phyloP scores from a whole-genome alignment of 1,139 yeast genomes.

The Saccharomyces hybrid region DNA sequence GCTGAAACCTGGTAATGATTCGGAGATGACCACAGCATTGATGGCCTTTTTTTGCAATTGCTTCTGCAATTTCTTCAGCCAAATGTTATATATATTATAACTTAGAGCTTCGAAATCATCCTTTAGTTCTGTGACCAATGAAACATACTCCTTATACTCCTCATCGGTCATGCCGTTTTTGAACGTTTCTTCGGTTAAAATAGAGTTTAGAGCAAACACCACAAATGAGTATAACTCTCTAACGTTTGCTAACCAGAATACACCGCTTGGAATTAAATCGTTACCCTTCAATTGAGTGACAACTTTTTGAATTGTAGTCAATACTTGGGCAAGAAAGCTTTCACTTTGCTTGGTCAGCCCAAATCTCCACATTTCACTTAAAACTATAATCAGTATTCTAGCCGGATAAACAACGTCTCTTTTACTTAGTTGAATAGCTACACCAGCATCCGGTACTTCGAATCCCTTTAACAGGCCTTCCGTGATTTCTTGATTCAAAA shows the following conservation, averaged over 20 bases:
- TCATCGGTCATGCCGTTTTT: constrained; percentile 81
- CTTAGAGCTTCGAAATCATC: constrained; percentile 92
- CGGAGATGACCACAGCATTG: constrained; percentile 89
- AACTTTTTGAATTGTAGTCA: constrained; percentile 78
- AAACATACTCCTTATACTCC: constrained; percentile 85
- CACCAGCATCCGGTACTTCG: constrained; percentile 80
- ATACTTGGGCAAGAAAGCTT: constrained; percentile 80
- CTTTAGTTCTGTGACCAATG: constrained; percentile 83
- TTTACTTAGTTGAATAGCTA: constrained; percentile 70
- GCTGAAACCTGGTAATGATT: constrained; percentile 92
- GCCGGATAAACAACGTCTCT: constrained; percentile 96
- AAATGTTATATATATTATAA: constrained; percentile 89
- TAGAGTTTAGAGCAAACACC: constrained; percentile 85
- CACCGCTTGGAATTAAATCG: constrained; percentile 85
- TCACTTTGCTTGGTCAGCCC: constrained; percentile 92
- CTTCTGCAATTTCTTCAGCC: constrained; percentile 95
- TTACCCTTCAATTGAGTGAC: constrained; percentile 70
- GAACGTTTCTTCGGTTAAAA: constrained; percentile 71
- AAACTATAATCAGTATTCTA: constrained; percentile 80
- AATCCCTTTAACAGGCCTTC: constrained; percentile 84
- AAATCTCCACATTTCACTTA: constrained; percentile 97
- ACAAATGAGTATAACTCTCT: constrained; percentile 94
- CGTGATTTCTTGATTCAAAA: constrained; percentile 75
- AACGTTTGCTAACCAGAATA: constrained; percentile 95
- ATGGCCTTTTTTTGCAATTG: constrained; percentile 86